phyloP scores from a whole-genome alignment of 768 basidiomycete genomes.

The Suillus lakei region DNA sequence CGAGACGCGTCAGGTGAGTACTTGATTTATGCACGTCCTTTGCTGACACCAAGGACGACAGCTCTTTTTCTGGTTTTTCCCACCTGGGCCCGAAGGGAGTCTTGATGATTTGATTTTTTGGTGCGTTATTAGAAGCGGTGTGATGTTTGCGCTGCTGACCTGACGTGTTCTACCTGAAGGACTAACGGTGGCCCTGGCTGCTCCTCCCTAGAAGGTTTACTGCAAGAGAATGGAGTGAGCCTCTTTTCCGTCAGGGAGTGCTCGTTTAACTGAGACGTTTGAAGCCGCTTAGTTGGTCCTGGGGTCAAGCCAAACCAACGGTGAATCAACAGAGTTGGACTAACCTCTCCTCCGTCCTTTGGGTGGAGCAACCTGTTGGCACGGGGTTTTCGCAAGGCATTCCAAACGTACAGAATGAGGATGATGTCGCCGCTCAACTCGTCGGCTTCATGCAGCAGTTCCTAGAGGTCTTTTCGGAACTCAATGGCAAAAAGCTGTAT shows the following conservation, averaged over 20 bases:
- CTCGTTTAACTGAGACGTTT: conserved; percentile 14
- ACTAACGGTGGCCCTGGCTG: conserved; percentile 85
- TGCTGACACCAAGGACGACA: neutral
- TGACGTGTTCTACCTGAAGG: conserved; percentile 41
- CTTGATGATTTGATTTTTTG: conserved; percentile 78
- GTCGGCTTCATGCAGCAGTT: conserved; percentile 74
- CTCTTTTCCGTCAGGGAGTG: conserved; percentile 22
- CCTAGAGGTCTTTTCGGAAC: conserved; percentile 71
- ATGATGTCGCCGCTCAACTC: conserved; percentile 59
- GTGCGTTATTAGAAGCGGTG: conserved; percentile 35
- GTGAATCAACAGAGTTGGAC: conserved; percentile 78
- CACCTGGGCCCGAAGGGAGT: conserved; percentile 73
- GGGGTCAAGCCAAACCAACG: conserved; percentile 65
- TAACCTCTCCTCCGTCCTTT: conserved; percentile 74
- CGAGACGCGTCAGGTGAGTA: conserved; percentile 67
- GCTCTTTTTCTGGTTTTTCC: conserved; percentile 89
- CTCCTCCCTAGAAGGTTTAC: conserved; percentile 69
- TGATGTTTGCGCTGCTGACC: neutral
- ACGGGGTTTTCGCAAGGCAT: conserved; percentile 77
- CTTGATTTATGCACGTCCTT: neutral
- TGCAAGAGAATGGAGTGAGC: conserved; percentile 78
- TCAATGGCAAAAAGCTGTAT: conserved; percentile 77
- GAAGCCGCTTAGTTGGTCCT: conserved; percentile 71
- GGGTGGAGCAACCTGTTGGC: conserved; percentile 81
- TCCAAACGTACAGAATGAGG: conserved; percentile 63